Evolutionary conservation across 305 asterid genomes (phyloP), one percentile per base, ranked within the genome.

Genomic region (Fraxinus albicans): DNA sequence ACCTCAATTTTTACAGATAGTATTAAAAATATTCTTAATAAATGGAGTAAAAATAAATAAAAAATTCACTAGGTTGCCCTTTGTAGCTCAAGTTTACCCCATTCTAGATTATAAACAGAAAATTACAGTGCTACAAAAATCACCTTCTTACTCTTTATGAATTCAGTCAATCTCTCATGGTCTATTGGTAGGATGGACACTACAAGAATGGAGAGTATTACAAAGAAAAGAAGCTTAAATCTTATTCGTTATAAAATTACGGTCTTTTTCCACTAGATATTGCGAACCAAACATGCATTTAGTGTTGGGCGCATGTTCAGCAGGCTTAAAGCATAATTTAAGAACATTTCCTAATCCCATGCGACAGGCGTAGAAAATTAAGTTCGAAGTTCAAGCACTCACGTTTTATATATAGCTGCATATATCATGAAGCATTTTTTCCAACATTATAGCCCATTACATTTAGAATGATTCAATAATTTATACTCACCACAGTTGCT

Each of bases 401-500:
- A 5, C 0, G 3, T 40, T 36, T 15, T 7, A 21, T 12, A 67
- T 2, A 79, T 60, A 33, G 38, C 63, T 69, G 44, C 47, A 8
- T 50, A 4, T 3, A 36, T 25, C 55, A 25, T 12, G 34, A 70
- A 60, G 27, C 23, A 10, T 36, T 35, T 74, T 58, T 58, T 55
- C 67, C 67, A n/a, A n/a, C 25, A 55, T 6, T 55, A 1, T 19
- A 60, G 21, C 70, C 72, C 72, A 23, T 60, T 21, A 60, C 4
- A 21, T 21, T 21, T 69, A 13, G 6, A 77, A 77, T 33, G 29
- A 69, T 73, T 77, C 50, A 58, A 77, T 38, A 9, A 78, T 25
- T 36, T 31, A 36, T 73, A 87, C 97, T 82, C 82, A 93, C 98
- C 89, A 95, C 93, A 12, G 98, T 90, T 33, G 98, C 93, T 87